A percentile compares a stretch with the other conserved stretches of the same genome.
Evolutionary conservation across 371 early-diverging fungal genomes (phyloP).

Genomic region (Thermomucor indicae-seudaticae): DNA sequence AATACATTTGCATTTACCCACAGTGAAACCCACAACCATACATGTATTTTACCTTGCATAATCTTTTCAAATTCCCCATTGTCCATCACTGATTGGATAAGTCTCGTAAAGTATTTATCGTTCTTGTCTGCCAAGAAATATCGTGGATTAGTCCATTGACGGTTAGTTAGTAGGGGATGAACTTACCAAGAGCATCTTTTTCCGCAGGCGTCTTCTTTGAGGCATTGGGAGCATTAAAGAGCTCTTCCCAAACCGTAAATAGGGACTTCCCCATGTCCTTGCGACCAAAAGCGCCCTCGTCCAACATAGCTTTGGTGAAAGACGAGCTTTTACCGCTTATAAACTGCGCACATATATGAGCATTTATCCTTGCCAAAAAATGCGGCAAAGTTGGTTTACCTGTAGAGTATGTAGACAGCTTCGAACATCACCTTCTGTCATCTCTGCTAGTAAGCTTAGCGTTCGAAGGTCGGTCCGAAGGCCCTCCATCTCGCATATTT

Average conservation of each 20-base stretch:
- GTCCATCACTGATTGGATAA: conserved; percentile 51
- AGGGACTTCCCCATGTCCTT: conserved; percentile 80
- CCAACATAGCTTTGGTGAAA: conserved; percentile 58
- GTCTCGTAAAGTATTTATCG: conserved; percentile 40
- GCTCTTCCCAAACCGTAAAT: conserved; percentile 75
- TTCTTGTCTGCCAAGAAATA: conserved; percentile 1
- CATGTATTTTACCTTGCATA: conserved; percentile 62
- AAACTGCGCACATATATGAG: conserved; percentile 17
- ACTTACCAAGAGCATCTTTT: too few relatives aligned
- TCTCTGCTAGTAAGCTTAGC: conserved; percentile 69
- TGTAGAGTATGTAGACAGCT: conserved; percentile 87
- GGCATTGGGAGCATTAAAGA: conserved; percentile 58
- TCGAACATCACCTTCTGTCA: conserved; percentile 84
- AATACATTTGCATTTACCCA: neutral
- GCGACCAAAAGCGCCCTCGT: conserved; percentile 56
- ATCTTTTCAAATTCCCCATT: conserved; percentile 84
- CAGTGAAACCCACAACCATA: neutral
- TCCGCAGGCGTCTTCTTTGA: too few relatives aligned
- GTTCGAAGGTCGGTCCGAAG: conserved; percentile 73
- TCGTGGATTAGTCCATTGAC: neutral
- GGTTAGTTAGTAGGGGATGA: too few relatives aligned
- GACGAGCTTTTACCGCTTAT: conserved; percentile 30
- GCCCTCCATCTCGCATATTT: conserved; percentile 80
- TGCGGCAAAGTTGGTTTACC: too few relatives aligned
- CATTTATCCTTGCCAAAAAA: neutral